Evolutionary conservation across 2,329 filamentous ascomycete species (phyloP).

Genomic region (Tolypocladium amazonense): DNA sequence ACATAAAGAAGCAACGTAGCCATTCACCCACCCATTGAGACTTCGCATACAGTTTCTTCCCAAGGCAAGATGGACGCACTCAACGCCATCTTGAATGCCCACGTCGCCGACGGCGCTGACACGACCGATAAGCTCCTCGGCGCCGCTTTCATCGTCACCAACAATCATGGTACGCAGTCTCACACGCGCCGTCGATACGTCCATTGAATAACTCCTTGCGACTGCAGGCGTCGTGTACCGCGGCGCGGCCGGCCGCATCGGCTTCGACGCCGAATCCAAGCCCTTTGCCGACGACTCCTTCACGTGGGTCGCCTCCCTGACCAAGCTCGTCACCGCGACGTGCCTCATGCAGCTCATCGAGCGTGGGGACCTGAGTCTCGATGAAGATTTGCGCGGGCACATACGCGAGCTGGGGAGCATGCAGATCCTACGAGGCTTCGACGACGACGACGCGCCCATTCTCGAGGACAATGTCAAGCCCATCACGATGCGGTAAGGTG

Average conservation of each 20-base stretch:
- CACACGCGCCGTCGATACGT: neutral
- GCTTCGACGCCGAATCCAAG: constrained; percentile 15
- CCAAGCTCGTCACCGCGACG: constrained; percentile 28
- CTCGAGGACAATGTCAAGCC: constrained; percentile 23
- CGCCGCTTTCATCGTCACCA: constrained; percentile 22
- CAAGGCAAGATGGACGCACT: constrained; percentile 15
- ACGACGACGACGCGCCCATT: constrained; percentile 21
- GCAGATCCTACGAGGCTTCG: constrained; percentile 27
- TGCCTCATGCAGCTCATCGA: constrained; percentile 30
- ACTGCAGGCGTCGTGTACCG: constrained; percentile 21
- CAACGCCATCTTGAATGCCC: constrained; percentile 16
- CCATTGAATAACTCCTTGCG: no score
- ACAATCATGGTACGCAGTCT: constrained; percentile 15
- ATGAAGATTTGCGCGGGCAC: constrained; percentile 22
- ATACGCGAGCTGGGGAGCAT: constrained; percentile 22
- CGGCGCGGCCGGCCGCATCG: constrained; percentile 24
- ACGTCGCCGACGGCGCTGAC: constrained; percentile 17
- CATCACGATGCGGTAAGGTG: constrained; percentile 25
- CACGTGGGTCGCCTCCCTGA: constrained; percentile 29
- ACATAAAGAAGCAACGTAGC: neutral
- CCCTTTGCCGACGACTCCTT: constrained; percentile 22
- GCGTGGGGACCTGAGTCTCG: constrained; percentile 19
- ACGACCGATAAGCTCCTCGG: constrained; percentile 23
- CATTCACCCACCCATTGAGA: neutral
- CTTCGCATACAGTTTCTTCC: neutral